Evolutionary conservation across 495 filamentous ascomycete species (phyloP).

Genomic region (Penicillium soppii): DNA sequence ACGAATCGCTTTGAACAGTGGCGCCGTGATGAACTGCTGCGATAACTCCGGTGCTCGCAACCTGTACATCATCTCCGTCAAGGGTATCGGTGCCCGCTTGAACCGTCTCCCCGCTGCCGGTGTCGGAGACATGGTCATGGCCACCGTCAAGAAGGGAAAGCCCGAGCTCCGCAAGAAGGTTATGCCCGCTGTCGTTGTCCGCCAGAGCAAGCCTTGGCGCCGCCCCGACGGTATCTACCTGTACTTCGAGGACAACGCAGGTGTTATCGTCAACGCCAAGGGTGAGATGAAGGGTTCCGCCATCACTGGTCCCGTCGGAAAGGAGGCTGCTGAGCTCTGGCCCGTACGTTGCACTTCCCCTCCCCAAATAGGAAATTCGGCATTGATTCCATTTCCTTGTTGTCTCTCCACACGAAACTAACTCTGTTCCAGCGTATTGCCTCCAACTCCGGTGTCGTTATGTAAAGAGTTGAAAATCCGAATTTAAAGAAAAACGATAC

Average conservation of each 20-base stretch:
- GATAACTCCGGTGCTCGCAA: conserved; percentile 99
- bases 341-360: conserved; percentile 61
- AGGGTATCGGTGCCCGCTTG: conserved; percentile 96
- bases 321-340: conserved; percentile 99
- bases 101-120: conserved; percentile 97
- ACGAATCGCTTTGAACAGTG: conserved; percentile 53
- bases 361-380: not conserved
- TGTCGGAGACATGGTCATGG: conserved; percentile 99
- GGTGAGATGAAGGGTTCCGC: conserved; percentile 99
- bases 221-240: conserved; percentile 95
- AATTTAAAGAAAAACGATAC: conserved; percentile 43
- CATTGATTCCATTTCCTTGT: not conserved
- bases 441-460: conserved; percentile 99
- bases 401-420: not conserved
- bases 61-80: conserved; percentile 99
- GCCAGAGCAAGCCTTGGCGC: conserved; percentile 99
- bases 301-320: conserved; percentile 98
- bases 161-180: conserved; percentile 99
- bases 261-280: conserved; percentile 99
- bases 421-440: conserved; percentile 82
- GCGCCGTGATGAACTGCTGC: conserved; percentile 94
- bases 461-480: conserved; percentile 64
- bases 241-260: conserved; percentile 99
- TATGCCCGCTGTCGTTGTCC: conserved; percentile 97
- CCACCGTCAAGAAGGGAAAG: conserved; percentile 99